Base-by-base conservation (phyloP, 768 basidiomycete genomes). In the Panaeolus papilionaceus region DNA sequence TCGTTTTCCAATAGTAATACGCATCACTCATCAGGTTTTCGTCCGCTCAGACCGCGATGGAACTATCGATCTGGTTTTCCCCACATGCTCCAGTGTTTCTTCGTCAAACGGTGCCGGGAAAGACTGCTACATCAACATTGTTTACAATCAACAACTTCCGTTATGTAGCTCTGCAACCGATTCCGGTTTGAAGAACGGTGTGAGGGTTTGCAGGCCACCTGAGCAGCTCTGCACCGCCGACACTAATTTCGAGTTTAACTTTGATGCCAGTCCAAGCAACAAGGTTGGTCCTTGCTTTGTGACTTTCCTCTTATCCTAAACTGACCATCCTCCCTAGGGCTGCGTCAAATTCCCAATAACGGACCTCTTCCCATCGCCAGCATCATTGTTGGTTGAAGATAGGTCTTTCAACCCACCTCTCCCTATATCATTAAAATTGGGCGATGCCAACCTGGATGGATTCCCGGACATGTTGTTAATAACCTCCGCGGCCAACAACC, bases 11-110 rank as follows among this genome's bases (percentile, higher is more conserved):
- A 63, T 64, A 23, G 7, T 64, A 38, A 61, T n/a, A 45, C 20
- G 0, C 16, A 18, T 3, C 9, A n/a, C 38, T 66, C 37, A 69
- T 65, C 44, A 62, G 14, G 33, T 67, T 47, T 68, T 38, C 1
- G 11, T 10, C 64, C 61, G 7, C 63, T 38, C 68, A 92, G 96
- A 99, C 74, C 89, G 98, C 7, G 98, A 99, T 72, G 98, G 98
- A 0, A 96, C 97, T 0, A 92, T 99, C 38, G 98, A 99, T 76
- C 89, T 99, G 85, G 84, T 99, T 54, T 95, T 98, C 74, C 86
- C 94, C 0, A 92, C 92, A 0, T 99, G 98, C 75, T 79, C 82
- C 0, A 86, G 84, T 2, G 87, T 93, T n/a, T 90, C 92, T 0
- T 75, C 82, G 0, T 81, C 85, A 1, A 88, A 85, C 0, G 95